A percentile compares a stretch with the other conserved stretches of the same genome.
Conservation (phyloP, 768 basidiomycete species). For the Pleurotus cornucopiae region DNA sequence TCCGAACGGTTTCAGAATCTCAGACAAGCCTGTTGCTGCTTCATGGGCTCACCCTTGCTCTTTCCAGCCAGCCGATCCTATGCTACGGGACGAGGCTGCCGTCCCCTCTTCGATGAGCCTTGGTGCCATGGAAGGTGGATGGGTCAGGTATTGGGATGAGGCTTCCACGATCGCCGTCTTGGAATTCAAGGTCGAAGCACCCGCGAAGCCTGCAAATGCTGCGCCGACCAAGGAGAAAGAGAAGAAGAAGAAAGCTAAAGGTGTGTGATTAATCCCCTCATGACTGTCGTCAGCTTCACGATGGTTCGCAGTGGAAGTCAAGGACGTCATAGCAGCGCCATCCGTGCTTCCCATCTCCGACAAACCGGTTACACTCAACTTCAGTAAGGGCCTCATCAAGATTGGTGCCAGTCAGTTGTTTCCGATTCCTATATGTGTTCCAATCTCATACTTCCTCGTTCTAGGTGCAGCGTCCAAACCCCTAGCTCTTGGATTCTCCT, state of each 20-base stretch:
- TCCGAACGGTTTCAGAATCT: conserved; percentile 92
- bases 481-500: conserved; percentile 59
- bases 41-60: conserved; percentile 93
- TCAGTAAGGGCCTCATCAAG: conserved; percentile 51
- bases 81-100: conserved; percentile 74
- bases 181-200: conserved; percentile 75
- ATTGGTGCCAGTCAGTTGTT: conserved; percentile 19
- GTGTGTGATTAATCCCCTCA: conserved; percentile 21
- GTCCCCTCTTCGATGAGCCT: conserved; percentile 61
- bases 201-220: conserved; percentile 26
- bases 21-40: conserved; percentile 81
- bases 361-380: conserved; percentile 77
- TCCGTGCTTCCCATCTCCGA: conserved; percentile 71
- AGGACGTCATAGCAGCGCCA: conserved; percentile 40
- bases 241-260: conserved; percentile 63
- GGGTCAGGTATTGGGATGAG: conserved; percentile 94
- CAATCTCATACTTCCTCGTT: no score
- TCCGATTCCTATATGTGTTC: neutral
- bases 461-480: conserved; percentile 24
- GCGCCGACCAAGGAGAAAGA: conserved; percentile 38
- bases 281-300: no score
- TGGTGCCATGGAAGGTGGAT: conserved; percentile 68
- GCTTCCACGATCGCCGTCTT: conserved; percentile 68
- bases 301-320: neutral
- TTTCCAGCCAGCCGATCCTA: conserved; percentile 78